Conservation (phyloP, 148 eudicot species). For the Euryodendron excelsum region DNA sequence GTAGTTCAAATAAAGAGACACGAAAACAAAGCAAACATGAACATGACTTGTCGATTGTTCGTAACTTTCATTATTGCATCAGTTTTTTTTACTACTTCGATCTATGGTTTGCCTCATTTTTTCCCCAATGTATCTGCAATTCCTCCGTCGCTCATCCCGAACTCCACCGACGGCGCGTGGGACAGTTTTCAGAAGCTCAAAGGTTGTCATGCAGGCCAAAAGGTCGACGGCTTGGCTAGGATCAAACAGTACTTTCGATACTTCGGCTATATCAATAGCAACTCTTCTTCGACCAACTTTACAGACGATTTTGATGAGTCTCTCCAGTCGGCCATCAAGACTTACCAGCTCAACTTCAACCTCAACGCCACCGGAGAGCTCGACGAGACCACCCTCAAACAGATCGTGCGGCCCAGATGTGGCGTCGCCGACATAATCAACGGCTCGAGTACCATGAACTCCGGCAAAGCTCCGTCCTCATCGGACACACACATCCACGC, state of each 20-base stretch:
- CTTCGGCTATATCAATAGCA: conserved; percentile 45
- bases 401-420: conserved; percentile 43
- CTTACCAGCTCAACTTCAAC: conserved; percentile 49
- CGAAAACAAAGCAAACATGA: background rate
- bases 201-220: conserved; percentile 38
- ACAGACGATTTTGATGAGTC: conserved; percentile 37
- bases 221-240: conserved; percentile 19
- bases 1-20: background rate
- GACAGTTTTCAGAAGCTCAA: conserved; percentile 24
- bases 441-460: conserved; percentile 43
- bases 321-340: conserved; percentile 31
- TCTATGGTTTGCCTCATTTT: conserved; percentile 31
- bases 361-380: conserved; percentile 48
- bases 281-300: conserved; percentile 21
- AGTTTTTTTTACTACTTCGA: background rate
- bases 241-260: conserved; percentile 38
- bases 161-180: conserved; percentile 29
- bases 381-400: conserved; percentile 35
- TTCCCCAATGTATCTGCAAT: conserved; percentile 37
- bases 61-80: background rate
- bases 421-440: conserved; percentile 48
- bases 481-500: conserved; percentile 5
- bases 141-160: conserved; percentile 28
- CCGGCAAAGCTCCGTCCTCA: conserved; percentile 35
- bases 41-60: background rate